A percentile compares a stretch with the other conserved stretches of the same genome.
Conservation (phyloP, 2,329 filamentous ascomycete genomes). For the Berkeleyomyces basicola region DNA sequence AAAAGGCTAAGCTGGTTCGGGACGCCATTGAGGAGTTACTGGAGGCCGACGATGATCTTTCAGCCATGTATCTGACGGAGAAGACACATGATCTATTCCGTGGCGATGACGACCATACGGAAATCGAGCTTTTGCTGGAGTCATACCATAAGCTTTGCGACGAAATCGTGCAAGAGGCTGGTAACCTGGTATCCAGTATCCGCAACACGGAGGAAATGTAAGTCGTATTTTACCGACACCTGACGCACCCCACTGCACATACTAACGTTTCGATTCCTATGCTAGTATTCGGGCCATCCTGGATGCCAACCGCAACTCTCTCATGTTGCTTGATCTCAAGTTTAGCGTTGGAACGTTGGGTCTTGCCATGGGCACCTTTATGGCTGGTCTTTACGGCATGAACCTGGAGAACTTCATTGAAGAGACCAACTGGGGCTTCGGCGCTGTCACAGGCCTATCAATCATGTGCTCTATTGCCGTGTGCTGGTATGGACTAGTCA, state of each 20-base stretch:
- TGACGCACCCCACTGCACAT: not conserved
- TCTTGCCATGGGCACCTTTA: conserved; percentile 85
- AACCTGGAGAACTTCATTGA: conserved; percentile 98
- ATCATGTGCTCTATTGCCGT: conserved; percentile 58
- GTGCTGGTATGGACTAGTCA: conserved; percentile 67
- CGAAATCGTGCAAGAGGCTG: conserved; percentile 90
- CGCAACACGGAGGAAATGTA: conserved; percentile 98
- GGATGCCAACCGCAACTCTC: conserved; percentile 91
- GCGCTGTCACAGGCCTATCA: conserved; percentile 53
- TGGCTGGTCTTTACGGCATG: conserved; percentile 99
- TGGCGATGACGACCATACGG: conserved; percentile 75
- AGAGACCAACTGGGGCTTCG: conserved; percentile 77
- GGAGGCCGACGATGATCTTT: conserved; percentile 88
- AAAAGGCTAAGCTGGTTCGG: conserved; percentile 83
- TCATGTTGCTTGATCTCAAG: conserved; percentile 94
- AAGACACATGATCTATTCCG: conserved; percentile 58
- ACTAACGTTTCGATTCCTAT: conserved; percentile 17
- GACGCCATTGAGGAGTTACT: conserved; percentile 91
- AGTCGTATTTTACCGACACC: conserved; percentile 21
- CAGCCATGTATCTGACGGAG: conserved; percentile 89
- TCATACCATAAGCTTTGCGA: conserved; percentile 97
- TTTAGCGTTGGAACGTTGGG: conserved; percentile 91
- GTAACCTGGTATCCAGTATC: conserved; percentile 85
- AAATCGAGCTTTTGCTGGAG: conserved; percentile 91
- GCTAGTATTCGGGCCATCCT: conserved; percentile 82